Evolutionary conservation across 1,139 yeast genomes (phyloP), one percentile per base, ranked within the genome.

Genomic region (Lodderomyces oxycetoniae): DNA sequence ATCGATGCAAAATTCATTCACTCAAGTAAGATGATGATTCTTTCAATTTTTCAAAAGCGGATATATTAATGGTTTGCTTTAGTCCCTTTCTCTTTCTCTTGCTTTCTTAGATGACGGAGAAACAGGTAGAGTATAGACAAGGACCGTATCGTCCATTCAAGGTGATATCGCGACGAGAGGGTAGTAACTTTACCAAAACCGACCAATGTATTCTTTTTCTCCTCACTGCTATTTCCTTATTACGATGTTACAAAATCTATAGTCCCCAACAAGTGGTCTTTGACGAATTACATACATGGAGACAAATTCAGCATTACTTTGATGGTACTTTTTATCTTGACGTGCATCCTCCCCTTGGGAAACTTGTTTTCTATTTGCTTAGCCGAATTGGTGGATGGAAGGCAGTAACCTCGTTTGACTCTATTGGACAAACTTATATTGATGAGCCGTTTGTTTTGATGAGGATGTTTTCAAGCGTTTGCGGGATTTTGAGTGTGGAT

Each of bases 261-360:
- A 56, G 65, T 40, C 98, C 98, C 12, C 60, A 75, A 43, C 74
- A 85, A 28, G 95, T 91, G 31, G 96, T 91, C 22, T 91, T 91
- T 55, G 98, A 91, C 63, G 98, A 91, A 58, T 88, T 79, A 32
- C 88, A 81, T 54, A 60, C 67, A 33, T 64, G 65, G 5, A 56
- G 59, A 6, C 61, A 53, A 41, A 57, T 55, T 2, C 40, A 50
- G 38, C 68, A 72, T 39, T 86, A 83, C 59, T 57, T 67, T 42
- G 61, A 61, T 27, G 85, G 87, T n/a, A 65, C 70, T 28, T 80
- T 74, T 44, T 79, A 75, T 48, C 50, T 78, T 12, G 83, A 75
- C 43, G 64, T 69, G 2, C 75, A 79, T 36, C 88, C 89, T 0
- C 88, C 89, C 2, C 57, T 81, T 28, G 71, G 63, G 4, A 65